Evolutionary conservation across 2,329 filamentous ascomycete species (phyloP), one percentile per base, ranked within the genome.

Genomic region (Fusarium caatingaense): DNA sequence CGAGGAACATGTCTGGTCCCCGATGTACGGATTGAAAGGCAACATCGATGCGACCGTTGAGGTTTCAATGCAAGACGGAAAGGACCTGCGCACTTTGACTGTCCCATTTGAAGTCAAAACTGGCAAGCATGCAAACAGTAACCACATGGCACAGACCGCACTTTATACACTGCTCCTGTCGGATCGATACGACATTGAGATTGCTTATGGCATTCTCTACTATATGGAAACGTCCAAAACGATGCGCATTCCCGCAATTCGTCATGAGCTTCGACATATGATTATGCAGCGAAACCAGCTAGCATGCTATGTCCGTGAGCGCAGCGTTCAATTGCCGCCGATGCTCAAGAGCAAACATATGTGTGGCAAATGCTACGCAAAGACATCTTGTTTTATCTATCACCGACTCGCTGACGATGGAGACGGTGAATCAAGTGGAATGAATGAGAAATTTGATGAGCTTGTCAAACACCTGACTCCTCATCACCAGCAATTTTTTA

Each of bases 31-130:
- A 1, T 84, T 99, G 18, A 99, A 99, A 79, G 96, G 96, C 30
- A 99, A 98, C 74, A 96, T 99, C 64, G 96, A 99, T 81, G 96
- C 96, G 28, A 98, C 96, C 1, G 92, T 99, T 2, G 93, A 99
- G 81, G 92, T 96, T 18, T 89, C 88, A 1, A 92, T 98, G 84
- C 84, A 88, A 58, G 92, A 97, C 60, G 88, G 89, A 27, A 83
- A 86, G n/a, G 85, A 87, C 30, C 80, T 84, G 48, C 88, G 88
- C 65, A 92, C 88, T 8, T 83, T 98, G 67, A 94, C 94, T 0
- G 93, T 97, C 6, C 96, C 96, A 0, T 93, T 99, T 69, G 96
- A 99, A 78, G 88, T 99, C 74, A 99, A 99, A 81, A 98, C 96
- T 0, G 96, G 96, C 32, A 94, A 92, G 76, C 92, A 93, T 68